Evolutionary conservation across 148 eudicot genomes (phyloP).

Genomic region (Simmondsia chinensis): DNA sequence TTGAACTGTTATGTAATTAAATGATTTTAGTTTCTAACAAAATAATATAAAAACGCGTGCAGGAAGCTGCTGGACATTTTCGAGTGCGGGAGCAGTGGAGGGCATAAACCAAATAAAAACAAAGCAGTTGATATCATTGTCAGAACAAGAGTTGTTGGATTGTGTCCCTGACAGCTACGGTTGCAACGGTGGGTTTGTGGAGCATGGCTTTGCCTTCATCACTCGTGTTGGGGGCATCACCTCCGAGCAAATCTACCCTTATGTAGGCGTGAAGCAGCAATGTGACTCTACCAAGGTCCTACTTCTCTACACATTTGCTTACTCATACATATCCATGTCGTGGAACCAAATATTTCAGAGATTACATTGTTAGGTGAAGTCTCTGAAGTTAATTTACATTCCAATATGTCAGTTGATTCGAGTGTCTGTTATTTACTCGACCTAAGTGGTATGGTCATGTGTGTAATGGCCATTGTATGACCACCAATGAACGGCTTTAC

Average conservation of each 20-base stretch:
- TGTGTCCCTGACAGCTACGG: slow-evolving; percentile 47
- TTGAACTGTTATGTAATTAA: neutral
- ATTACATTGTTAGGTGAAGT: too few relatives aligned
- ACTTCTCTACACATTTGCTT: neutral
- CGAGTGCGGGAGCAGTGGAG: slow-evolving; percentile 60
- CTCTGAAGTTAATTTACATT: too few relatives aligned
- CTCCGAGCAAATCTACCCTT: slow-evolving; percentile 61
- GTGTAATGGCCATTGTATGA: neutral
- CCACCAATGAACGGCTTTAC: too few relatives aligned
- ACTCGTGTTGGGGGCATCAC: slow-evolving; percentile 58
- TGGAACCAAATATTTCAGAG: too few relatives aligned
- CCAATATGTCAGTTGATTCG: too few relatives aligned
- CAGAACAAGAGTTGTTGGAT: slow-evolving; percentile 74
- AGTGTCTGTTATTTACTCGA: neutral
- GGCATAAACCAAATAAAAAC: slow-evolving; percentile 80
- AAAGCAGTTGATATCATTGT: slow-evolving; percentile 39
- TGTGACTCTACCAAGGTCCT: slow-evolving; percentile 59
- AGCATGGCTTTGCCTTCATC: slow-evolving; percentile 60
- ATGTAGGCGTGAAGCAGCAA: slow-evolving; percentile 37
- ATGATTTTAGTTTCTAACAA: neutral
- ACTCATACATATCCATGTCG: neutral
- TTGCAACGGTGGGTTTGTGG: slow-evolving; percentile 90
- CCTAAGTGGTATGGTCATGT: neutral
- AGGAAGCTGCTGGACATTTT: slow-evolving; percentile 83
- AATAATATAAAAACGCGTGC: neutral